These are phyloP conservation scores for Spathaspora passalidarum DNA, from an alignment of 805 yeast species.

Conservation along the genomic window DNA sequence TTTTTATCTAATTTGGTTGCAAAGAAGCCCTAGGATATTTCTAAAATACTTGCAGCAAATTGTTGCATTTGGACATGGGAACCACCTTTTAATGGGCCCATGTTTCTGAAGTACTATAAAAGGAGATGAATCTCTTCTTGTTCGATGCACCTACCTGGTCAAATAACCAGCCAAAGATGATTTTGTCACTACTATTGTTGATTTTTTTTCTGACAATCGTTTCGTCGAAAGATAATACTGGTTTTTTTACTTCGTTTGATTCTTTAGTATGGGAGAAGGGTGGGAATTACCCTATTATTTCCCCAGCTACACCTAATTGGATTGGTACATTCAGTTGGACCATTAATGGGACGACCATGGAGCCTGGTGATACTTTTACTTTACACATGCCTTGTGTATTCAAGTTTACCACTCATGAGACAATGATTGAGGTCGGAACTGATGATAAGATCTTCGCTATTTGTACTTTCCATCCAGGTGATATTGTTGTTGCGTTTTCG, in stretches of 20 bases:
- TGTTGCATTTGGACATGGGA: too few relatives aligned
- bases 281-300: neutral
- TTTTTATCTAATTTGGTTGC: too few relatives aligned
- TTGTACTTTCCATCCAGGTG: constrained; percentile 19
- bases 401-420: constrained; percentile 16
- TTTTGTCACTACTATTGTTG: too few relatives aligned
- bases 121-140: too few relatives aligned
- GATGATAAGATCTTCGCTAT: constrained; percentile 10
- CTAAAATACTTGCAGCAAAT: too few relatives aligned
- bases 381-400: constrained; percentile 24
- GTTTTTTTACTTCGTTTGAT: constrained; percentile 15
- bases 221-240: too few relatives aligned
- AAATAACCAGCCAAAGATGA: too few relatives aligned
- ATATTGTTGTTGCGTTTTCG: constrained; percentile 14
- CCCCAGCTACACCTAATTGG: constrained; percentile 13
- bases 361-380: constrained; percentile 24
- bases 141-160: too few relatives aligned
- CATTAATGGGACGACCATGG: constrained; percentile 12
- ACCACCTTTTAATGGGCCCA: too few relatives aligned
- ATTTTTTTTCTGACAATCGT: too few relatives aligned
- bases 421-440: constrained; percentile 15
- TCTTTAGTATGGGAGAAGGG: constrained; percentile 10
- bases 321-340: constrained; percentile 20
- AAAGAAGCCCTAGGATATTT: too few relatives aligned
- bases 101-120: too few relatives aligned